These are phyloP conservation scores for Scolecobasidium constrictum DNA, from an alignment of 2,329 filamentous ascomycete species.

Conservation along the genomic window DNA sequence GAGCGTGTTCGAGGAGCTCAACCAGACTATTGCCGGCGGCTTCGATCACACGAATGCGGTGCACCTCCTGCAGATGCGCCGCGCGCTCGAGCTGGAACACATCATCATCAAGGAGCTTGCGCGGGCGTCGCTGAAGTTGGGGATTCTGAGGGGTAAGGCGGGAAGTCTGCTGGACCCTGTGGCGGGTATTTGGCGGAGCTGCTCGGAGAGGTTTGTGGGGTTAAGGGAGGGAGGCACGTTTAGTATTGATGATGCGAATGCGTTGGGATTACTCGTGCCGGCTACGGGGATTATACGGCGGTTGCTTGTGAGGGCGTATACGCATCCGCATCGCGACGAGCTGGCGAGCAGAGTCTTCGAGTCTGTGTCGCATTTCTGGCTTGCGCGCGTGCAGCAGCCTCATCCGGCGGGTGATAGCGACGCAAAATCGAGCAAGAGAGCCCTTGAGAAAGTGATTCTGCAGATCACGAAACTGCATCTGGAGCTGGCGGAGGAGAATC, in stretches of 20 bases:
- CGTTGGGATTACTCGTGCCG: slow-evolving; percentile 6
- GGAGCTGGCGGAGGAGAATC: slow-evolving; percentile 69
- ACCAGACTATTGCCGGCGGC: slow-evolving; percentile 11
- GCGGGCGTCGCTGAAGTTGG: slow-evolving; percentile 65
- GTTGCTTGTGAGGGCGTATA: slow-evolving; percentile 70
- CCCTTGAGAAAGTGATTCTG: slow-evolving; percentile 30
- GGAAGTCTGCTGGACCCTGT: slow-evolving; percentile 78
- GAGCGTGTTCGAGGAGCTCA: slow-evolving; percentile 27
- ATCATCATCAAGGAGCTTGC: slow-evolving; percentile 86
- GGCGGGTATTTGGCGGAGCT: slow-evolving; percentile 55
- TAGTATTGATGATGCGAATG: slow-evolving; percentile 39
- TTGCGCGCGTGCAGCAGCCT: neutral
- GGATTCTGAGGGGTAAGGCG: slow-evolving; percentile 64
- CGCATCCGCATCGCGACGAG: slow-evolving; percentile 67
- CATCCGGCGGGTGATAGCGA: slow-evolving; percentile 1
- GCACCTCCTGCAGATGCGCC: slow-evolving; percentile 59
- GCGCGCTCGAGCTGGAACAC: slow-evolving; percentile 66
- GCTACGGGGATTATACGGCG: slow-evolving; percentile 50
- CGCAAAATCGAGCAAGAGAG: slow-evolving; percentile 1
- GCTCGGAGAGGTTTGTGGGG: slow-evolving; percentile 2
- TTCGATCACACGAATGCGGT: slow-evolving; percentile 1
- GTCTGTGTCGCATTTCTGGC: slow-evolving; percentile 47
- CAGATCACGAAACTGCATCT: slow-evolving; percentile 89
- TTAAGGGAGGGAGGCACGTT: neutral
- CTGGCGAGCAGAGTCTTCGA: slow-evolving; percentile 74